Conservation (phyloP, 2,329 filamentous ascomycete species). For the Aspergillus clavatus region DNA sequence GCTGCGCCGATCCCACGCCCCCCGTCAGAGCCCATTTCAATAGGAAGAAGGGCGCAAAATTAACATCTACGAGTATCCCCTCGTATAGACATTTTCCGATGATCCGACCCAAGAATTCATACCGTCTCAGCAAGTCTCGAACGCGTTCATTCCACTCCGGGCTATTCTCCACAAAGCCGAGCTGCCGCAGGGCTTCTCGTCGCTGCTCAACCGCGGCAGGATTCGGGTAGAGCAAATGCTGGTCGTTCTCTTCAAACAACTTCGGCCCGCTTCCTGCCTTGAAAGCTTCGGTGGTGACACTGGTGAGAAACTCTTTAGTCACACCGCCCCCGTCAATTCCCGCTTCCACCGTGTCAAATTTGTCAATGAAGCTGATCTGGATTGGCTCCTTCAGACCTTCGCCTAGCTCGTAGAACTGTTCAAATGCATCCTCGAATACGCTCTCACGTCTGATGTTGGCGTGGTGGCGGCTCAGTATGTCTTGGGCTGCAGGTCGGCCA, state of each 20-base stretch:
- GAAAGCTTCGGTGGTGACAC: conserved; percentile 81
- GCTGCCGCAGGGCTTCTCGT: conserved; percentile 53
- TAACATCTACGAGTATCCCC: conserved; percentile 87
- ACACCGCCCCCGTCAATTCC: conserved; percentile 97
- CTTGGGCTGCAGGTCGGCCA: conserved; percentile 36
- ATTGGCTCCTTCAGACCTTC: conserved; percentile 90
- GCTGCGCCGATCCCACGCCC: conserved; percentile 56
- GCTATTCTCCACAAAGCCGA: conserved; percentile 50
- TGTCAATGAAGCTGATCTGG: conserved; percentile 91
- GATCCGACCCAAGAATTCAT: conserved; percentile 87
- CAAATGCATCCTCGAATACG: conserved; percentile 80
- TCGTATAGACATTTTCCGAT: conserved; percentile 97
- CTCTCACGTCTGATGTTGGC: conserved; percentile 73
- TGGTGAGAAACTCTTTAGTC: conserved; percentile 93
- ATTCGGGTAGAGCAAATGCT: conserved; percentile 85
- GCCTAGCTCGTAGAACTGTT: conserved; percentile 74
- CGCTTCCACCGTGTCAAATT: conserved; percentile 79
- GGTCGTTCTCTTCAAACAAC: conserved; percentile 78
- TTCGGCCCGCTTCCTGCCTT: conserved; percentile 52
- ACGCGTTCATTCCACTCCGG: conserved; percentile 55
- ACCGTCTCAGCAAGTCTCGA: conserved; percentile 62
- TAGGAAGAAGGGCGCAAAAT: conserved; percentile 92
- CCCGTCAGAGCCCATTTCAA: conserved; percentile 87
- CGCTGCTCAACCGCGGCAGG: conserved; percentile 69
- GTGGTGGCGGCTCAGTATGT: conserved; percentile 57